Evolutionary conservation across 2,329 filamentous ascomycete species (phyloP), one percentile per base, ranked within the genome.

Genomic region (Trichoderma cornu-damae): DNA sequence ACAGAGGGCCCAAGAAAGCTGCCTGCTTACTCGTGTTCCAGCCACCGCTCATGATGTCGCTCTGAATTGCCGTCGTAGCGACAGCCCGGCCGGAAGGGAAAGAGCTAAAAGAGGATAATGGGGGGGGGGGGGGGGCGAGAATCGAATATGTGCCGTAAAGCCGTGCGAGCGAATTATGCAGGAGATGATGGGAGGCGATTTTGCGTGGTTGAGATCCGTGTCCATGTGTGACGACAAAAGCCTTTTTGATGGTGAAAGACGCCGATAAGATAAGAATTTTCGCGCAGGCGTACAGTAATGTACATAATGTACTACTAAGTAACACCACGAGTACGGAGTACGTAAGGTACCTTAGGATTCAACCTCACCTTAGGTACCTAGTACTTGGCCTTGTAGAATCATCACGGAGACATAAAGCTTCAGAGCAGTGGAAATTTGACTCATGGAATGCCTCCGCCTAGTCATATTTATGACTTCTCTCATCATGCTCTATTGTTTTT

Each of bases 11-110:
- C 8, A 42, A 22, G 18, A 40, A 9, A 2, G 16, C 26, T 3
- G 28, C 11, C 43, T 16, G 47, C 16, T 70, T 70, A 85, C 84
- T 96, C 37, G 93, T 97, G 74, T 95, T 96, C 93, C 93, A 97
- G 62, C 93, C 92, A 66, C 86, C 88, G 75, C 87, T 89, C 84
- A 86, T 87, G 51, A 51, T 66, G 59, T 60, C 37, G 32, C 26
- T 24, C 20, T 28, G 9, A 6, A 30, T 22, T 16, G 34, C 32
- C 9, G 37, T 46, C 22, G 9, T 42, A 14, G 20, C 14, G n/a
- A 18, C 35, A 26, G 32, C 16, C 30, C 9, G 6, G 4, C 20
- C 22, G 22, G 34, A 14, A 12, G 30, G 1, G 9, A 18, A 7
- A 16, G n/a, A 2, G 6, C 18, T 6, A 3, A 44, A 26, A 1